Evolutionary conservation across 805 yeast species (phyloP), one percentile per base, ranked within the genome.

Genomic region (Saturnispora galanensis): DNA sequence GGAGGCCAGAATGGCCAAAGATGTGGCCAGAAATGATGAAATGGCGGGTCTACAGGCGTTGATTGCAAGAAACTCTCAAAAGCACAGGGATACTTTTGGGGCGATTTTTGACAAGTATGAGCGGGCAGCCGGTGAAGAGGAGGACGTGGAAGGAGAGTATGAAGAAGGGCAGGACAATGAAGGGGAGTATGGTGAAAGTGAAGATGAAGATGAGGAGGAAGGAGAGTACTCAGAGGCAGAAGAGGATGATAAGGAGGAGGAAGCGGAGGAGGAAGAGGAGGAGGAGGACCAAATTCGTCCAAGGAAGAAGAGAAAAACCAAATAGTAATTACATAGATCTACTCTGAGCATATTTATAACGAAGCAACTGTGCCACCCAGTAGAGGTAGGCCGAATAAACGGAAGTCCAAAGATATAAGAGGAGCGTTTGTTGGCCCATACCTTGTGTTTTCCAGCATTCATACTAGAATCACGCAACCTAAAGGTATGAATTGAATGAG

Each of bases 1-100:
- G 49, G 88, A 83, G 53, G 81, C 87, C 2, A 69, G 70, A 48
- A 80, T 81, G 55, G 85, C 84, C 29, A 11, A 12, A n/a, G 31
- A 43, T 11, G 36, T 17, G 15, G 33, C 44, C 3, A 29, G 35
- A 35, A 30, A 21, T 10, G 39, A 36, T n/a, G 42, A 41, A 29
- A 10, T 39, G 10, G n/a, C 30, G 4, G 36, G 31, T 15, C n/a
- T 41, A 10, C 37, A 42, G 13, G 46, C 51, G 2, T 29, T 46
- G 7, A 48, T 48, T 31, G 36, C 43, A 2, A 31, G 29, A 4
- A 48, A 48, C 15, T 13, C 43, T 21, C 38, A 34, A 2, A 33
- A 40, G 12, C 49, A 46, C 17, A 31, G 45, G 6, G 44, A 34
- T 11, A 32, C 29, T 1, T 45, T 43, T 34, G 36, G 34, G 4